Base-by-base conservation (phyloP, 2,329 filamentous ascomycete genomes). In the Xylaria arbuscula region DNA sequence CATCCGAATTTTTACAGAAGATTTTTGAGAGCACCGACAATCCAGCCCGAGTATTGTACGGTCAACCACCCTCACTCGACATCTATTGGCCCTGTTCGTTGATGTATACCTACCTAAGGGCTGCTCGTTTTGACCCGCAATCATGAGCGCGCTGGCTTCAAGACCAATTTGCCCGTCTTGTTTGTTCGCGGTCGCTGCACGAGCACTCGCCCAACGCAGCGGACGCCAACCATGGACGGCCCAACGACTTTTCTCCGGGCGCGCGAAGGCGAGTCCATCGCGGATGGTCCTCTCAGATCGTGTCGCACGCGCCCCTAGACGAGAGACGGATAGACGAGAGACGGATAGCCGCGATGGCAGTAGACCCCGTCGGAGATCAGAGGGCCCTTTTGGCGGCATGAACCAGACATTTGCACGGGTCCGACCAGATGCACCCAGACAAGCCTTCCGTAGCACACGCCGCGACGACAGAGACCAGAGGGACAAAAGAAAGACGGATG, bases 241-340 rank as follows among this genome's bases (percentile, higher is more conserved):
- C 28, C 75, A 73, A 62, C 72, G 75, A 56, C 70, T 76, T 24
- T 68, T 72, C 60, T 70, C 70, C 48, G 70, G 68, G 24, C 73
- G 72, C 38, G 48, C 47, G 51, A 75, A 66, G 66, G 10, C 70
- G 38, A 64, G 78, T 62, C 84, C 87, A 42, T 87, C 86, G 50
- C 86, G 87, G 59, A 88, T 89, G 87, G 83, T 87, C 36, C 81
- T 89, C 7, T 87, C 87, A 9, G 83, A 88, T 71, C 81, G 80
- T 54, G 87, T 89, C 28, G 81, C 82, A 45, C 81, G 80, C 68
- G 64, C 81, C 6, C 78, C 83, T 1, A 64, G 55, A 47, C 73
- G 78, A 47, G 76, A 78, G 60, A 74, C 67, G 10, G 72, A 75
- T 53, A 73, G 73, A 47, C 73, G 78, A 47, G 76, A 78, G 60